phyloP scores from a whole-genome alignment of 805 yeast species.

The Hanseniaspora taiwanica region DNA sequence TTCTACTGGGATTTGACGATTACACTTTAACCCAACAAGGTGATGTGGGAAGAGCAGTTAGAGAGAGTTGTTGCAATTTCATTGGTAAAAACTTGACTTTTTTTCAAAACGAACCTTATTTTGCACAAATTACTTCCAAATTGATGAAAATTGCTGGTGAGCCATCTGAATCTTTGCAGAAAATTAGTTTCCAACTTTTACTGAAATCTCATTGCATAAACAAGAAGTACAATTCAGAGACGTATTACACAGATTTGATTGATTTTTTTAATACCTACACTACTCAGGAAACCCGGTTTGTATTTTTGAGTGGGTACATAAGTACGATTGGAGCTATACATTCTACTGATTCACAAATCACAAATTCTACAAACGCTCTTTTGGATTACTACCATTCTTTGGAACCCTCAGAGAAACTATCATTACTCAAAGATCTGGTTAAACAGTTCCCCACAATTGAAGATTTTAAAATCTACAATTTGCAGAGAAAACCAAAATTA shows the following conservation, averaged over 20 bases:
- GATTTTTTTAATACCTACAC: constrained; percentile 6
- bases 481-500: constrained; percentile 1
- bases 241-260: neutral
- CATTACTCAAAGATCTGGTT: constrained; percentile 11
- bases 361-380: constrained; percentile 29
- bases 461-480: constrained; percentile 5
- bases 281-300: constrained; percentile 10
- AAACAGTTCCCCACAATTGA: constrained; percentile 13
- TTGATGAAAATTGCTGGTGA: constrained; percentile 47
- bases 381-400: constrained; percentile 12
- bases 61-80: constrained; percentile 28
- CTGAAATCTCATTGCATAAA: constrained; percentile 1
- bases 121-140: neutral
- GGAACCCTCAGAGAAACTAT: constrained; percentile 1
- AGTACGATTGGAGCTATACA: constrained; percentile 46
- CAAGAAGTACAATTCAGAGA: neutral
- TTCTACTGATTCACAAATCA: constrained; percentile 33
- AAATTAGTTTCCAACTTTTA: constrained; percentile 13
- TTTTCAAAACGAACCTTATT: neutral
- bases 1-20: constrained; percentile 44
- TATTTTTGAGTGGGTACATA: constrained; percentile 43
- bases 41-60: constrained; percentile 75
- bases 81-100: neutral
- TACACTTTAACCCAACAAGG: constrained; percentile 73
- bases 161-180: constrained; percentile 41